phyloP scores from a whole-genome alignment of 805 yeast species.

The Hanseniaspora occidentalis region DNA sequence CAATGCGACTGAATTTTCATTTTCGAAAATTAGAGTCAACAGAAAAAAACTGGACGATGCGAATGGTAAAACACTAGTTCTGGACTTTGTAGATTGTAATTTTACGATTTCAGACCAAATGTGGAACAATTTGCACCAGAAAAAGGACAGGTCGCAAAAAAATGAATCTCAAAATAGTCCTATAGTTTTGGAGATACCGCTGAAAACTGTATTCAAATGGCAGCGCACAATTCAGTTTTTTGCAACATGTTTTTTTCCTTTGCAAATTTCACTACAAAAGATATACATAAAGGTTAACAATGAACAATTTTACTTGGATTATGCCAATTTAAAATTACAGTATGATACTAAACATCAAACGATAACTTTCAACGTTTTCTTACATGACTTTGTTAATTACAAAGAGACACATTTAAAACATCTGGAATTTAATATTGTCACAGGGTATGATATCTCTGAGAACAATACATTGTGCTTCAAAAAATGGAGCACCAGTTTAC shows the following conservation, averaged over 20 bases:
- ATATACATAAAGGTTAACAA: not conserved
- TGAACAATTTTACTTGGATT: conserved; percentile 4
- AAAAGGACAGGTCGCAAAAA: not conserved
- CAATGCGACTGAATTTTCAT: conserved; percentile 1
- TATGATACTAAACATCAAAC: not conserved
- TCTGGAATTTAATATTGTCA: conserved; percentile 4
- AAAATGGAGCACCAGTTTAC: not conserved
- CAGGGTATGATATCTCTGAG: not conserved
- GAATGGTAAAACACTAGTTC: conserved; percentile 1
- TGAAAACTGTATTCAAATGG: not conserved
- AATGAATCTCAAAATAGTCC: no score
- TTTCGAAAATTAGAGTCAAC: conserved; percentile 4
- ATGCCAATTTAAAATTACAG: conserved; percentile 2
- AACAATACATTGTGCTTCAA: not conserved
- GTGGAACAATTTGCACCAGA: not conserved
- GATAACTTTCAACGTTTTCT: conserved; percentile 1
- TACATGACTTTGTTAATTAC: conserved; percentile 5
- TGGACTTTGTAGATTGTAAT: conserved; percentile 2
- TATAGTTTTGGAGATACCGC: not conserved
- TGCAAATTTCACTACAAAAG: conserved; percentile 5
- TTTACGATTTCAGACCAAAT: not conserved
- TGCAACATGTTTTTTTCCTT: conserved; percentile 1
- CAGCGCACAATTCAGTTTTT: not conserved
- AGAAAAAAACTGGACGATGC: conserved; percentile 5
- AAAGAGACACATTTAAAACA: conserved; percentile 1